Evolutionary conservation across 371 early-diverging fungal species (phyloP).

Genomic region (Furculomyces boomerangus): DNA sequence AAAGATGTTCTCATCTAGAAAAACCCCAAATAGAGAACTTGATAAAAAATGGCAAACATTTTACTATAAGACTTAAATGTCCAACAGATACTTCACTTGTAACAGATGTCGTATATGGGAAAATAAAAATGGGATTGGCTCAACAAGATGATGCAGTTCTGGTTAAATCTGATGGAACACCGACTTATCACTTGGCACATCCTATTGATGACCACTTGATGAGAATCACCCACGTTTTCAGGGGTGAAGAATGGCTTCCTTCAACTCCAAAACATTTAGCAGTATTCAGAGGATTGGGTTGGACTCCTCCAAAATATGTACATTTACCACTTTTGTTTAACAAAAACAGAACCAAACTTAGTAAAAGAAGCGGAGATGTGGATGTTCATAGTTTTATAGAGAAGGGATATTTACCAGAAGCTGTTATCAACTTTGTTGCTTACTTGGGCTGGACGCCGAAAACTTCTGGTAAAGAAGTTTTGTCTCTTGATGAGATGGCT

Average conservation of each 20-base stretch:
- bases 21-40: conserved; percentile 38
- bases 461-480: conserved; percentile 34
- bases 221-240: conserved; percentile 78
- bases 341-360: conserved; percentile 63
- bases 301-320: conserved; percentile 58
- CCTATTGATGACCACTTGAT: conserved; percentile 87
- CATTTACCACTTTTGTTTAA: conserved; percentile 82
- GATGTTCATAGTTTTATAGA: conserved; percentile 40
- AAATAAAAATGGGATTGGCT: conserved; percentile 42
- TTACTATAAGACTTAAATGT: conserved; percentile 42
- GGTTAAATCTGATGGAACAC: conserved; percentile 79
- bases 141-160: conserved; percentile 76
- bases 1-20: conserved; percentile 51
- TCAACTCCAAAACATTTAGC: conserved; percentile 81
- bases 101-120: conserved; percentile 62
- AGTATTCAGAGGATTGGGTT: conserved; percentile 65
- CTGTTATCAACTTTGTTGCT: conserved; percentile 75
- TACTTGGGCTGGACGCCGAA: conserved; percentile 68
- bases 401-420: conserved; percentile 72
- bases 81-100: conserved; percentile 12
- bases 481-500: conserved; percentile 43
- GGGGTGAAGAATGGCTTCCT: conserved; percentile 92
- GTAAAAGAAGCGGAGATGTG: conserved; percentile 65
- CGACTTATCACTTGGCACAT: conserved; percentile 91
- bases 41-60: conserved; percentile 30